Conservation (phyloP, 2,329 filamentous ascomycete species). For the Penicillium decumbens region DNA sequence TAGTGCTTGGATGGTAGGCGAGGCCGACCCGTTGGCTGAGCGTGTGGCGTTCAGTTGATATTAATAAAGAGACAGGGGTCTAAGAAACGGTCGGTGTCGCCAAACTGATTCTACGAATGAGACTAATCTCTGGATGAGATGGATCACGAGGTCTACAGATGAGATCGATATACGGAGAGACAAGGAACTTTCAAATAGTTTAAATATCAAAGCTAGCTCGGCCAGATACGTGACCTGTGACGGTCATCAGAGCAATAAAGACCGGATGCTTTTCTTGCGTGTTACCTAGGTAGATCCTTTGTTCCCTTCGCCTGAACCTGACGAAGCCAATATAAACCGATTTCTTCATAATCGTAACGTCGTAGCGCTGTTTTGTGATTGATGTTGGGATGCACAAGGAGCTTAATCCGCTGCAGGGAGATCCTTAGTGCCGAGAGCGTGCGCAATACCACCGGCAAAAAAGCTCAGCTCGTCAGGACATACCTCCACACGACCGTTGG, state of each 20-base stretch:
- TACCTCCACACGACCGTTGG: conserved; percentile 28
- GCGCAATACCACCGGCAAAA: conserved; percentile 37
- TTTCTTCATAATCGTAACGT: conserved; percentile 23
- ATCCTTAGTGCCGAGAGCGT: conserved; percentile 27
- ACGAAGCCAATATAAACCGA: conserved; percentile 6
- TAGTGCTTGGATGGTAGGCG: neutral
- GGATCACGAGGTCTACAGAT: too few species aligned
- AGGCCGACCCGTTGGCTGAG: neutral
- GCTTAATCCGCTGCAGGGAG: conserved; percentile 9
- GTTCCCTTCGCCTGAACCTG: conserved; percentile 4
- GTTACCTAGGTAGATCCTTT: neutral
- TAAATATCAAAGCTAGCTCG: neutral
- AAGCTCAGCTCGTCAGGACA: conserved; percentile 38
- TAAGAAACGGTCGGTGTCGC: neutral
- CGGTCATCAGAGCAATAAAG: neutral
- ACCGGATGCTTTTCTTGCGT: conserved; percentile 6
- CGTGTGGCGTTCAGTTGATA: neutral
- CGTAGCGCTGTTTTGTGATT: conserved; percentile 9
- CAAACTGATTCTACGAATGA: neutral
- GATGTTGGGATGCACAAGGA: neutral
- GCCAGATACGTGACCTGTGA: neutral
- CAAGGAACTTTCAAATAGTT: neutral
- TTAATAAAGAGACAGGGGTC: neutral
- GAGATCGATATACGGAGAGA: neutral
- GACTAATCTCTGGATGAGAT: too few species aligned